phyloP scores from a whole-genome alignment of 2,329 filamentous ascomycete genomes.

The Ophiostoma ulmi region DNA sequence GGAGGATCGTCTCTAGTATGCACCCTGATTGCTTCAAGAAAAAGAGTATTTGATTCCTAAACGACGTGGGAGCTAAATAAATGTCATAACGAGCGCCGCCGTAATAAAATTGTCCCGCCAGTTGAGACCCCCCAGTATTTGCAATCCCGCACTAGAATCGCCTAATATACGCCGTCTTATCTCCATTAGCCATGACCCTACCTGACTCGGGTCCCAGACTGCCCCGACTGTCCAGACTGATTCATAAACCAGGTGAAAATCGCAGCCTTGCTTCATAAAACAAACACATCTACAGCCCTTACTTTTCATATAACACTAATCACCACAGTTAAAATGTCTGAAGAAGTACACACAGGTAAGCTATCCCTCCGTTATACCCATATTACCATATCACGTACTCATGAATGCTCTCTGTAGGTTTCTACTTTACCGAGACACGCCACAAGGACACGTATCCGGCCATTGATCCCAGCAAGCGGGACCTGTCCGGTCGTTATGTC shows the following conservation, averaged over 20 bases:
- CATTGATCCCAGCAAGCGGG: constrained; percentile 27
- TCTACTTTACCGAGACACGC: constrained; percentile 25
- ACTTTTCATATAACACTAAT: background rate
- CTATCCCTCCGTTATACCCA: no score
- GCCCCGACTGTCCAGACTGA: background rate
- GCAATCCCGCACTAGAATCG: background rate
- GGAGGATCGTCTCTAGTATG: background rate
- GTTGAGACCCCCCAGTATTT: background rate
- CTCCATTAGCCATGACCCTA: background rate
- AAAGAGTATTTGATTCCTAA: background rate
- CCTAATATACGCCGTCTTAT: background rate
- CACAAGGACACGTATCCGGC: constrained; percentile 35
- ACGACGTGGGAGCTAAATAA: background rate
- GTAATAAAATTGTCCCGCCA: constrained; percentile 1
- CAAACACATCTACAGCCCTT: background rate
- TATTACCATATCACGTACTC: background rate
- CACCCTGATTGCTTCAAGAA: background rate
- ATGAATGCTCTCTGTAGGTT: constrained; percentile 5
- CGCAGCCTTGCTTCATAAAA: background rate
- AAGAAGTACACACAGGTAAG: constrained; percentile 17
- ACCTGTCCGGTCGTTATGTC: constrained; percentile 29
- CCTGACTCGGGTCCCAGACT: background rate
- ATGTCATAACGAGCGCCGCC: background rate
- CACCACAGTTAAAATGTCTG: constrained; percentile 1
- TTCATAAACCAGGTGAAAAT: background rate